These are phyloP conservation scores for Gracilariopsis chorda DNA, from an alignment of 23 red algal species.

Conservation along the genomic window DNA sequence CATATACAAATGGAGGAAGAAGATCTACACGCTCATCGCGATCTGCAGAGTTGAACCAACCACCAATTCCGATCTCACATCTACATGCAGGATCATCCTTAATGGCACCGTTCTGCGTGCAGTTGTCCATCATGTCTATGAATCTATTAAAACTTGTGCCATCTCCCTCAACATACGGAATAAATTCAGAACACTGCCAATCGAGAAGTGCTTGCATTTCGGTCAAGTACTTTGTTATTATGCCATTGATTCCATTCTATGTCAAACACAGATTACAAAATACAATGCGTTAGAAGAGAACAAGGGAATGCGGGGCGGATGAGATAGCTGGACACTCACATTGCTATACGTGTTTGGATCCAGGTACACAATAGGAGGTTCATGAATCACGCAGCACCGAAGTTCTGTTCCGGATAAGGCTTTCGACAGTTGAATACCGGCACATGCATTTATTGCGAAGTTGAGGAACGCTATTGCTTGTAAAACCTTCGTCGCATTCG, in stretches of 20 bases:
- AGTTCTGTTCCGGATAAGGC: neutral
- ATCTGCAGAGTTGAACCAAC: neutral
- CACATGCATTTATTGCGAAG: no score
- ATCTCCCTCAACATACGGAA: neutral
- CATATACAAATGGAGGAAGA: slow-evolving; percentile 3
- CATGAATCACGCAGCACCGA: neutral
- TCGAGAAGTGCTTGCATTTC: neutral
- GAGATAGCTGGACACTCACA: neutral
- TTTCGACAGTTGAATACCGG: neutral
- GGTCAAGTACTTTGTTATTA: neutral
- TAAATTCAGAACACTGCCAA: neutral
- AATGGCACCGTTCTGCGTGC: neutral
- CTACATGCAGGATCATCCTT: neutral
- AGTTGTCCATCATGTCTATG: neutral
- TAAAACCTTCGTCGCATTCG: no score
- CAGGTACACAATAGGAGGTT: neutral
- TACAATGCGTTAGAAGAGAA: no score
- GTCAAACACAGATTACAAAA: no score
- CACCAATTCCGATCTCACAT: slow-evolving; percentile 4
- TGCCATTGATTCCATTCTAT: neutral
- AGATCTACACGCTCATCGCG: neutral
- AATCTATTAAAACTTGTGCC: neutral
- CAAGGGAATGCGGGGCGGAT: no score
- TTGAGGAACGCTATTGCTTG: no score
- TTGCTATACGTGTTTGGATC: neutral